These are phyloP conservation scores for Metschnikowia cubensis DNA, from an alignment of 805 yeast species.

Conservation along the genomic window DNA sequence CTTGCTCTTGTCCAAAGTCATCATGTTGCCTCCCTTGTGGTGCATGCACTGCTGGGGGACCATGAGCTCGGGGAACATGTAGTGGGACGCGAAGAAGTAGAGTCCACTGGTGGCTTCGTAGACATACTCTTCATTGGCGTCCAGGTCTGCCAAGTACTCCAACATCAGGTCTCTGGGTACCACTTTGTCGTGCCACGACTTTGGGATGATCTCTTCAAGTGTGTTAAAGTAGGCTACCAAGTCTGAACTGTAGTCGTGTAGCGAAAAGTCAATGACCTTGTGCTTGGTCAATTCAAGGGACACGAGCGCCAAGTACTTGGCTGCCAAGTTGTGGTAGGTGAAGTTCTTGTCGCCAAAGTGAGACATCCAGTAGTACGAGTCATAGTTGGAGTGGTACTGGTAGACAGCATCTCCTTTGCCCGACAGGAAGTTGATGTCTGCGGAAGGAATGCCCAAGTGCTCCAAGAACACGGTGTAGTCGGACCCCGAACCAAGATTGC, in stretches of 20 bases:
- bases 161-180: constrained; percentile 8
- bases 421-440: constrained; percentile 34
- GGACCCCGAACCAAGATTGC: constrained; percentile 26
- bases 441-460: constrained; percentile 64
- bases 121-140: constrained; percentile 11
- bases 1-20: constrained; percentile 8
- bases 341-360: constrained; percentile 50
- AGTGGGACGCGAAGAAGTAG: constrained; percentile 4
- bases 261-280: constrained; percentile 50
- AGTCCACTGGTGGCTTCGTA: constrained; percentile 7
- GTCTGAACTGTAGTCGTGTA: constrained; percentile 44
- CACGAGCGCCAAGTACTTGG: constrained; percentile 57
- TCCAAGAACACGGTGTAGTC: constrained; percentile 60
- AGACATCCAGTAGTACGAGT: constrained; percentile 54
- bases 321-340: constrained; percentile 50
- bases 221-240: constrained; percentile 36
- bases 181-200: constrained; percentile 28
- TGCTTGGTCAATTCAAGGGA: constrained; percentile 52
- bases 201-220: constrained; percentile 29
- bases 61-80: constrained; percentile 17
- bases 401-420: constrained; percentile 46
- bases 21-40: constrained; percentile 8
- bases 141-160: constrained; percentile 10
- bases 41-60: constrained; percentile 9
- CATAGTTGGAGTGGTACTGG: constrained; percentile 57